A percentile compares a stretch with the other conserved stretches of the same genome.
Evolutionary conservation across 768 basidiomycete genomes (phyloP).

Genomic region (Lentinula sp.): DNA sequence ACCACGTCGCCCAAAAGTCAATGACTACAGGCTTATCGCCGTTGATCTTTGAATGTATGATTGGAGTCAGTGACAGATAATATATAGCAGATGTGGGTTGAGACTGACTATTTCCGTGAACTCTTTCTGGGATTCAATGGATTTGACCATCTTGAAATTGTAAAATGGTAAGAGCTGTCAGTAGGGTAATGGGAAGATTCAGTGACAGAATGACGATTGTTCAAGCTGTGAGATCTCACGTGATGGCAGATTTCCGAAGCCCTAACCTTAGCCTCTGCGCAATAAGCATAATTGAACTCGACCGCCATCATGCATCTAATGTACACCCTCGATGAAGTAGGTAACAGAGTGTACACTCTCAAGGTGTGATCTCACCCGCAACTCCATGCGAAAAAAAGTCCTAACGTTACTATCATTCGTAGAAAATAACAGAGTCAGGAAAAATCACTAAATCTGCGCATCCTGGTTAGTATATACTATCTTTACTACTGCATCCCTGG

Average conservation of each 20-base stretch:
- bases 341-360: conserved; percentile 86
- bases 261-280: neutral
- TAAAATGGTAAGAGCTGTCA: neutral
- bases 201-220: neutral
- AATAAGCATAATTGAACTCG: neutral
- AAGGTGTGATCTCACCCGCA: conserved; percentile 51
- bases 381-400: neutral
- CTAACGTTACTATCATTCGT: conserved; percentile 6
- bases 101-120: neutral
- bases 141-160: neutral
- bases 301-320: conserved; percentile 86
- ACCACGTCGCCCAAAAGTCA: conserved; percentile 15
- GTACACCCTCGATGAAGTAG: conserved; percentile 78
- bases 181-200: neutral
- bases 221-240: neutral
- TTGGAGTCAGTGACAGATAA: neutral
- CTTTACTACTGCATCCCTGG: neutral
- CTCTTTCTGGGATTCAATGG: neutral
- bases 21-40: conserved; percentile 11
- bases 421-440: conserved; percentile 84
- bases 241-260: neutral
- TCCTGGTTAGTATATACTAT: conserved; percentile 58
- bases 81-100: conserved; percentile 2
- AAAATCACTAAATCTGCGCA: conserved; percentile 93
- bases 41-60: conserved; percentile 5